Base-by-base conservation (phyloP, 1,139 yeast species). In the Scheffersomyces segobiensis region DNA sequence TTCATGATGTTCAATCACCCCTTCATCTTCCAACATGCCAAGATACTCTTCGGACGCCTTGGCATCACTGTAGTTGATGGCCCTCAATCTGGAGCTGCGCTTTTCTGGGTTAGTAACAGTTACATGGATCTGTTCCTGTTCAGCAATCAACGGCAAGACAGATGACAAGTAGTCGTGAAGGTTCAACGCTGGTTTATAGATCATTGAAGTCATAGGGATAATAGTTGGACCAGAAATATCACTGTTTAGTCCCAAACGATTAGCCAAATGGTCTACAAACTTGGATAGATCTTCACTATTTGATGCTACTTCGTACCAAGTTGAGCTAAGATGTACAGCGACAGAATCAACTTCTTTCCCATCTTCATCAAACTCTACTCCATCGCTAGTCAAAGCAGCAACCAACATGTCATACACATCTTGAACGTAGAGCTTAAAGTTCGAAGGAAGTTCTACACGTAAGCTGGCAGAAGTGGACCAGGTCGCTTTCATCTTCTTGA, bases 351-450 rank as follows among this genome's bases (percentile, higher is more conserved):
- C 65, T 57, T 76, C 80, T 1, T 73, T 63, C 0, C 78, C 80
- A 3, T 64, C 54, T 2, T 61, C 68, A 62, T 75, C 73, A 59
- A 78, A 78, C 56, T 79, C 82, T 5, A 77, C 65, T 0, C 83
- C 84, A 53, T 69, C 74, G 2, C 58, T 62, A 0, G 64, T 56
- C 17, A 79, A 67, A 0, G 74, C 65, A 5, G 71, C 72, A 1
- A 65, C 62, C 26, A 81, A 65, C 73, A 78, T 72, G 32, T 71
- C 67, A 55, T 79, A 74, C 0, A 80, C 77, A 67, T 83, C 86
- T 61, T 82, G 82, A n/a, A 82, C 85, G 58, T 80, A 82, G n/a
- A 83, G 64, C 56, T 80, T 81, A 68, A 83, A 83, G 18, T 70
- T 64, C 1, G 84, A 75, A 0, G 81, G 77, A 20, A 67, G 65